Percentiles rank a stretch among this genome's conserved stretches.
Conservation (phyloP, 441 rosid genomes). For the Jatropha multifida region DNA sequence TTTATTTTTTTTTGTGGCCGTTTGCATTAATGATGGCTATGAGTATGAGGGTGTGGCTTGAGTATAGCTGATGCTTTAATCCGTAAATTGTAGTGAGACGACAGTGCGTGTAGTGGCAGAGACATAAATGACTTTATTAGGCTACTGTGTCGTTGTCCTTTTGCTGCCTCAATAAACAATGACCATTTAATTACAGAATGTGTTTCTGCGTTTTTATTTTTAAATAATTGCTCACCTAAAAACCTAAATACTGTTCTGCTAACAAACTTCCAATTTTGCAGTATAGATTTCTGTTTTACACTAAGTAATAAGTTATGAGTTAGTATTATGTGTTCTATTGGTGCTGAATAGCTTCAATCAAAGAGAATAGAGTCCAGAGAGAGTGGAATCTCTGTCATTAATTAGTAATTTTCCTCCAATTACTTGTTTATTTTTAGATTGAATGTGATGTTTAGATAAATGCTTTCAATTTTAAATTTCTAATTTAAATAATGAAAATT, state of each 20-base stretch:
- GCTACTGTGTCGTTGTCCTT: background rate
- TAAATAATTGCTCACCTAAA: background rate
- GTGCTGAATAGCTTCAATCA: background rate
- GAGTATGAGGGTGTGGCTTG: background rate
- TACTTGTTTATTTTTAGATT: no score
- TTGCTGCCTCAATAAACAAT: conserved; percentile 1
- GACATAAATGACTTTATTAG: background rate
- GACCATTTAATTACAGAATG: background rate
- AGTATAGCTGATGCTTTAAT: background rate
- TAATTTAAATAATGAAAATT: no score
- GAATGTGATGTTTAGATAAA: no score
- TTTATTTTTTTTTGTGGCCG: background rate
- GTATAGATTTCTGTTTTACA: background rate
- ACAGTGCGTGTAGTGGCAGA: background rate
- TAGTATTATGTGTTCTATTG: background rate
- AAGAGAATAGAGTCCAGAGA: no score
- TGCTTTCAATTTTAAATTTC: no score
- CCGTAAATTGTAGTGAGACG: background rate
- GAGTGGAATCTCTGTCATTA: no score
- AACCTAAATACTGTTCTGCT: background rate
- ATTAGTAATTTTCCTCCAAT: no score
- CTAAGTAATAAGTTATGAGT: background rate
- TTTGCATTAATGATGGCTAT: background rate
- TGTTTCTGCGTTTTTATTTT: background rate
- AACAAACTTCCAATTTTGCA: background rate